Conservation (phyloP, 495 filamentous ascomycete genomes). For the Penicillium taxi region DNA sequence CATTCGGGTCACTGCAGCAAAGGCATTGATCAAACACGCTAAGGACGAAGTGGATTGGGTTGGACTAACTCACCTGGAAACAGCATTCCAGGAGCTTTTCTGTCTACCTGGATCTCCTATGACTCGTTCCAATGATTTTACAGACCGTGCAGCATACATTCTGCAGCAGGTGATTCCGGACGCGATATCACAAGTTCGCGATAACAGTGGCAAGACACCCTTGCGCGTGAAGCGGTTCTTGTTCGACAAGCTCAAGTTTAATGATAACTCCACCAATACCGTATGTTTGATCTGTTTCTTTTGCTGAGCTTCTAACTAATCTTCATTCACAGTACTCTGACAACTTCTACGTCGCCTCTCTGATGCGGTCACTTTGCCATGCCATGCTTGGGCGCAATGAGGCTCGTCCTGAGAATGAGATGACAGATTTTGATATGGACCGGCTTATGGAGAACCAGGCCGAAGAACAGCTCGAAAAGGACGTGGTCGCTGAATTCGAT, state of each 20-base stretch:
- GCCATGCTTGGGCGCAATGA: slow-evolving; percentile 55
- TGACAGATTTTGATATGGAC: slow-evolving; percentile 42
- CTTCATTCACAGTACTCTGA: slow-evolving; percentile 58
- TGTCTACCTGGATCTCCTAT: slow-evolving; percentile 66
- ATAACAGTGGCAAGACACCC: slow-evolving; percentile 68
- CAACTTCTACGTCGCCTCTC: slow-evolving; percentile 70
- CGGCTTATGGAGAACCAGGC: slow-evolving; percentile 47
- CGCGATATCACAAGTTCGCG: slow-evolving; percentile 70
- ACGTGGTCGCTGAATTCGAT: slow-evolving; percentile 77
- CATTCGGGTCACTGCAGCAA: slow-evolving; percentile 74
- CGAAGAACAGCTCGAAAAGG: slow-evolving; percentile 55
- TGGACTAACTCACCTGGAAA: slow-evolving; percentile 74
- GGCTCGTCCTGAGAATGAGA: slow-evolving; percentile 28
- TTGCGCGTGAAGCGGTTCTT: slow-evolving; percentile 68
- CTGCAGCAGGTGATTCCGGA: slow-evolving; percentile 73
- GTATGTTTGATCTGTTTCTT: slow-evolving; percentile 25
- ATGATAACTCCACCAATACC: slow-evolving; percentile 83
- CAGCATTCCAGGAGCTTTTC: slow-evolving; percentile 79
- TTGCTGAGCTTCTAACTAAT: background rate
- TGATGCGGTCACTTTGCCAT: slow-evolving; percentile 73
- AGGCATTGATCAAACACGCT: slow-evolving; percentile 65
- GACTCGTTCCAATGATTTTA: slow-evolving; percentile 83
- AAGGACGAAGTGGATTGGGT: slow-evolving; percentile 63
- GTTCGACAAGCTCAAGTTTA: slow-evolving; percentile 80
- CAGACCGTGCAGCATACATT: slow-evolving; percentile 69